A percentile compares a stretch with the other conserved stretches of the same genome.
phyloP scores from a whole-genome alignment of 78 protist genomes.

The Dictyostelium discoideum region dicty_2.7 NC_007088.5:8026501-8027000 shows the following conservation, averaged over 20 bases:
- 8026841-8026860: not conserved
- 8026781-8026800: not conserved
- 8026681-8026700: not conserved
- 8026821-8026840: not conserved
- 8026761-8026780: not conserved
- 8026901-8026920: conserved; percentile 32
- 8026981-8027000: not conserved
- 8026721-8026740: not conserved
- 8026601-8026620: not conserved
- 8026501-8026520: too few species aligned
- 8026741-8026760: not conserved
- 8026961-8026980: conserved; percentile 12
- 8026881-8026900: conserved; percentile 61
- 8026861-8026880: conserved; percentile 52
- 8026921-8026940: conserved; percentile 69
- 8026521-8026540: not conserved
- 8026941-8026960: not conserved
- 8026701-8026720: not conserved
- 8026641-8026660: not conserved
- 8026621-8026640: not conserved
- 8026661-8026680: not conserved
- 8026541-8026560: not conserved
- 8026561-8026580: not conserved
- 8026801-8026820: not conserved
- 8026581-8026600: too few species aligned